A percentile compares a stretch with the other conserved stretches of the same genome.
Evolutionary conservation across 164 flowering plant species (phyloP).

Genomic region (Chimonanthus salicifolius): DNA sequence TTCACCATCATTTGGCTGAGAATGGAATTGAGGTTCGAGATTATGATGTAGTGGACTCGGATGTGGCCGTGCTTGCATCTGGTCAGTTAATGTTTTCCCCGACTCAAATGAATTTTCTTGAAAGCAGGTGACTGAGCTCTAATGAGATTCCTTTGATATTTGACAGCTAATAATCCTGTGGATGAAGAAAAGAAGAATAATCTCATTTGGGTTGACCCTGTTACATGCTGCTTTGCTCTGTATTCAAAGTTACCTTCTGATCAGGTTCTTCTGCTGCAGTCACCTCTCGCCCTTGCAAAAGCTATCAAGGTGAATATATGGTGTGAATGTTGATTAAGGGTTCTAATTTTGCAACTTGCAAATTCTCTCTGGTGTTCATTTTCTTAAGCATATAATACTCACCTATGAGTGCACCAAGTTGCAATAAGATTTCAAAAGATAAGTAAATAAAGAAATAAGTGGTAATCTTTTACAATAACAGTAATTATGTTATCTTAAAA

Average conservation of each 20-base stretch:
- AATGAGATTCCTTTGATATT: constrained; percentile 2
- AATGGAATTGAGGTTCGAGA: constrained; percentile 72
- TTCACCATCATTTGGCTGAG: constrained; percentile 41
- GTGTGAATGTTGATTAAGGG: too few relatives aligned
- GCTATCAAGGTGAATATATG: constrained; percentile 69
- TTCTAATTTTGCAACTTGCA: too few relatives aligned
- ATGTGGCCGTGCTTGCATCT: constrained; percentile 64
- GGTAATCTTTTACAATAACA: too few relatives aligned
- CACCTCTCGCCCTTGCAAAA: constrained; percentile 93
- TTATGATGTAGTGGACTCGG: constrained; percentile 64
- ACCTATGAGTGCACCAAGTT: neutral
- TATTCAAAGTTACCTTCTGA: constrained; percentile 62
- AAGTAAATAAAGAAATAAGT: too few relatives aligned
- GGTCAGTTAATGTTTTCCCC: constrained; percentile 34
- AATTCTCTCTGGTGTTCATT: too few relatives aligned
- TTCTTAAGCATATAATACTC: neutral
- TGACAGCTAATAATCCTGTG: constrained; percentile 15
- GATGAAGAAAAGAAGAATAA: constrained; percentile 22
- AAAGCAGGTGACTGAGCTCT: constrained; percentile 14
- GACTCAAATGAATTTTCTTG: constrained; percentile 8
- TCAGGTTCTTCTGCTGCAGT: constrained; percentile 63
- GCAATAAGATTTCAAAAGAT: neutral
- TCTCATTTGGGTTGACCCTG: constrained; percentile 76
- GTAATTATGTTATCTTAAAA: too few relatives aligned
- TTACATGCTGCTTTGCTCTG: constrained; percentile 81